A percentile compares a stretch with the other conserved stretches of the same genome.
Evolutionary conservation across 169 alveolate species (phyloP).

Genomic region (Cryptosporidium xiaoi): DNA sequence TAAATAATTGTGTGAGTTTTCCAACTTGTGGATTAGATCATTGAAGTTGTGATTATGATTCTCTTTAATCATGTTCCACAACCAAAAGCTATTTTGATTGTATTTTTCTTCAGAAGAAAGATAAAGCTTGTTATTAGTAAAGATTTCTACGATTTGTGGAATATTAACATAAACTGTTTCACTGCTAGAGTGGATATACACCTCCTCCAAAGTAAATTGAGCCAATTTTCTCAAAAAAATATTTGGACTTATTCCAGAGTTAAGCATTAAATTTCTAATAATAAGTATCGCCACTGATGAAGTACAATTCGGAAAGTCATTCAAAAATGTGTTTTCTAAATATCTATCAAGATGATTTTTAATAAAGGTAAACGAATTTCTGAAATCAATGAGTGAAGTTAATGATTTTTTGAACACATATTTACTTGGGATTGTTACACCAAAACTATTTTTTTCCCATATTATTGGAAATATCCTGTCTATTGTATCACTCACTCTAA

Average conservation of each 20-base stretch:
- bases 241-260: slow-evolving; percentile 3
- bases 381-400: slow-evolving; percentile 17
- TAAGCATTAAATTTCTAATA: slow-evolving; percentile 9
- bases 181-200: background rate
- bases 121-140: background rate
- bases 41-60: background rate
- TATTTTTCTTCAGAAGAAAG: background rate
- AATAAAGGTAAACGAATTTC: slow-evolving; percentile 4
- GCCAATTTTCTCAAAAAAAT: slow-evolving; percentile 21
- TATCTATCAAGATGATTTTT: slow-evolving; percentile 11
- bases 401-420: slow-evolving; percentile 16
- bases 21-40: background rate
- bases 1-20: slow-evolving; percentile 13
- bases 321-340: background rate
- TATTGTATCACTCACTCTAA: slow-evolving; percentile 4
- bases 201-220: slow-evolving; percentile 27
- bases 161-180: background rate
- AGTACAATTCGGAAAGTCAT: slow-evolving; percentile 25
- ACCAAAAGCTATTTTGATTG: background rate
- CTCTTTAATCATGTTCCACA: slow-evolving; percentile 6
- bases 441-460: slow-evolving; percentile 34
- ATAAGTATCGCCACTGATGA: background rate
- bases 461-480: slow-evolving; percentile 13
- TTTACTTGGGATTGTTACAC: slow-evolving; percentile 24
- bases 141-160: background rate